Conservation (phyloP, 805 yeast genomes). For the Sugiyamaella smithiae region DNA sequence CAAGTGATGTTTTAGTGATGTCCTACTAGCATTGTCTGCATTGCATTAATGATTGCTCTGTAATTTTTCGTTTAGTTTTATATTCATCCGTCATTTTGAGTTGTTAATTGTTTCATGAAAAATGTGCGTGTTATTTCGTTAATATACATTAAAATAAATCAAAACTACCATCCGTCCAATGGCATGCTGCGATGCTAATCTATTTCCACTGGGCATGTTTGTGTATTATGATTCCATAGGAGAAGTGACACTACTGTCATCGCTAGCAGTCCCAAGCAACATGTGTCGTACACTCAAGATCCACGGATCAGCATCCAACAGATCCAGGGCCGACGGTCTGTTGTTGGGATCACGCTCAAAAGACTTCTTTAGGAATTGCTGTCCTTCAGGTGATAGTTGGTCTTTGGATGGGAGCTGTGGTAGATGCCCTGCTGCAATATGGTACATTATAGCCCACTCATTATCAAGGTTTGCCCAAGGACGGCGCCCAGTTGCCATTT, state of each 20-base stretch:
- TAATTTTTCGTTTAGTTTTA: background rate
- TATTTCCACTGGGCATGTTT: too few relatives aligned
- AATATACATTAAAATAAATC: too few relatives aligned
- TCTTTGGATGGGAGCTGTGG: constrained; percentile 81
- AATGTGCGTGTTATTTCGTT: too few relatives aligned
- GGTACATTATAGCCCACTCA: constrained; percentile 98
- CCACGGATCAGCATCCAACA: constrained; percentile 84
- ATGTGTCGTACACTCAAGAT: constrained; percentile 36
- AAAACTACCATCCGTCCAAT: too few relatives aligned
- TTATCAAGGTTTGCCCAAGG: constrained; percentile 97
- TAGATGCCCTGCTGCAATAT: constrained; percentile 90
- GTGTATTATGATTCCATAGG: constrained; percentile 2
- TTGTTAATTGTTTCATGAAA: too few relatives aligned
- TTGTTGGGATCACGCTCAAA: constrained; percentile 77
- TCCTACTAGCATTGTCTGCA: too few relatives aligned
- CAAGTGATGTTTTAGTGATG: background rate
- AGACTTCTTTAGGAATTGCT: constrained; percentile 66
- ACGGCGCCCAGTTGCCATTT: constrained; percentile 93
- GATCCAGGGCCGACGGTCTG: constrained; percentile 80
- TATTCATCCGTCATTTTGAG: background rate
- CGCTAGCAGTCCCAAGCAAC: constrained; percentile 15
- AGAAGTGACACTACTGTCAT: background rate
- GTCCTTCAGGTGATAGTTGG: constrained; percentile 74
- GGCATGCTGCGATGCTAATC: too few relatives aligned
- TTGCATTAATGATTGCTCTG: background rate